Evolutionary conservation across 345 rosid genomes (phyloP).

Genomic region (Triadica sebifera): DNA sequence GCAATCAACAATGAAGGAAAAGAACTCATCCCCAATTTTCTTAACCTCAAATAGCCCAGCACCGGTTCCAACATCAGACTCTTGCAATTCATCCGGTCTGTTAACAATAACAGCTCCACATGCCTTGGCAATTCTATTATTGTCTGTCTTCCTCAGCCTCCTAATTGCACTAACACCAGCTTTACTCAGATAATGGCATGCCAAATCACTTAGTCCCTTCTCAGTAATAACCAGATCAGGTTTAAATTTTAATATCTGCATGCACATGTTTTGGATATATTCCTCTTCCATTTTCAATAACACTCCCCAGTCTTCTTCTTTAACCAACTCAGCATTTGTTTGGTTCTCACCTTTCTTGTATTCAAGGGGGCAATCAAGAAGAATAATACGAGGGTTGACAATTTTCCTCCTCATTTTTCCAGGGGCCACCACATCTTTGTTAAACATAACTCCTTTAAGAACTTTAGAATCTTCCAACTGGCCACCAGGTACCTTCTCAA

Average conservation of each 20-base stretch:
- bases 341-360: slow-evolving; percentile 99
- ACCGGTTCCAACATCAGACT: slow-evolving; percentile 92
- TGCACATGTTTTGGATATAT: slow-evolving; percentile 74
- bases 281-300: slow-evolving; percentile 91
- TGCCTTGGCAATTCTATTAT: slow-evolving; percentile 93
- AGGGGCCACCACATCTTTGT: slow-evolving; percentile 91
- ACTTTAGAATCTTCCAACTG: slow-evolving; percentile 87
- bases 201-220: slow-evolving; percentile 97
- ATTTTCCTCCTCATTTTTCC: slow-evolving; percentile 98
- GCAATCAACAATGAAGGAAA: slow-evolving; percentile 85
- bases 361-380: slow-evolving; percentile 93
- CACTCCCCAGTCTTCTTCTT: slow-evolving; percentile 90
- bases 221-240: slow-evolving; percentile 91
- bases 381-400: slow-evolving; percentile 72
- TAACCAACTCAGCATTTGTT: slow-evolving; percentile 87
- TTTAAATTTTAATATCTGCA: slow-evolving; percentile 80
- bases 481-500: slow-evolving; percentile 98
- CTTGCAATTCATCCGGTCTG: slow-evolving; percentile 92
- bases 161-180: slow-evolving; percentile 95
- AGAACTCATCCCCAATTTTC: slow-evolving; percentile 95
- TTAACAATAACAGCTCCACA: slow-evolving; percentile 95
- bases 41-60: slow-evolving; percentile 94
- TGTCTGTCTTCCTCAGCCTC: slow-evolving; percentile 88
- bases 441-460: slow-evolving; percentile 93
- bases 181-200: slow-evolving; percentile 87